Evolutionary conservation across 1,284 basidiomycete species (phyloP).

Genomic region (Sanghuangporus baumii): DNA sequence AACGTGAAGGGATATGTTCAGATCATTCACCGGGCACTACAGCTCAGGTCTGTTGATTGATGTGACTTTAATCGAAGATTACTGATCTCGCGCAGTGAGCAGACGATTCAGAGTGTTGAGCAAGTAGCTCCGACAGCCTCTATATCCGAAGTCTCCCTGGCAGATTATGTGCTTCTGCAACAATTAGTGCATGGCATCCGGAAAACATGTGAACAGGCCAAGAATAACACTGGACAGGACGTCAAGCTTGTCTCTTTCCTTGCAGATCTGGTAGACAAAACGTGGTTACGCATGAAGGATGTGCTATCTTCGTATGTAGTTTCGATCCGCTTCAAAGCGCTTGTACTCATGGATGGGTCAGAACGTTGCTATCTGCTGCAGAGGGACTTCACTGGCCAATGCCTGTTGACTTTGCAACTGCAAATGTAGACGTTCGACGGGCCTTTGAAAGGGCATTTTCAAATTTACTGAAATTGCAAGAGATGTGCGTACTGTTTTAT

Average conservation of each 20-base stretch:
- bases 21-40: conserved; percentile 64
- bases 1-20: conserved; percentile 72
- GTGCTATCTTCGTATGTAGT: conserved; percentile 53
- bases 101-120: conserved; percentile 43
- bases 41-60: conserved; percentile 60
- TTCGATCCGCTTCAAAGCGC: neutral
- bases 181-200: conserved; percentile 48
- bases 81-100: conserved; percentile 40
- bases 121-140: conserved; percentile 30
- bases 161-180: conserved; percentile 56
- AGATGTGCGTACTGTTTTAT: conserved; percentile 53
- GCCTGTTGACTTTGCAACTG: conserved; percentile 55
- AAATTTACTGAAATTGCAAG: conserved; percentile 73
- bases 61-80: conserved; percentile 12
- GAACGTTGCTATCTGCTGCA: conserved; percentile 54
- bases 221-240: conserved; percentile 40
- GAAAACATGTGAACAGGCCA: conserved; percentile 37
- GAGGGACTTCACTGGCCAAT: conserved; percentile 82
- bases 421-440: conserved; percentile 43
- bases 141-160: conserved; percentile 42
- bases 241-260: conserved; percentile 57
- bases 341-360: conserved; percentile 28
- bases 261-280: conserved; percentile 51
- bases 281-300: conserved; percentile 72
- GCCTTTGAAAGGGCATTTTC: conserved; percentile 71